Evolutionary conservation across 345 rosid genomes (phyloP), one percentile per base, ranked within the genome.

Genomic region (Pistacia vera): DNA sequence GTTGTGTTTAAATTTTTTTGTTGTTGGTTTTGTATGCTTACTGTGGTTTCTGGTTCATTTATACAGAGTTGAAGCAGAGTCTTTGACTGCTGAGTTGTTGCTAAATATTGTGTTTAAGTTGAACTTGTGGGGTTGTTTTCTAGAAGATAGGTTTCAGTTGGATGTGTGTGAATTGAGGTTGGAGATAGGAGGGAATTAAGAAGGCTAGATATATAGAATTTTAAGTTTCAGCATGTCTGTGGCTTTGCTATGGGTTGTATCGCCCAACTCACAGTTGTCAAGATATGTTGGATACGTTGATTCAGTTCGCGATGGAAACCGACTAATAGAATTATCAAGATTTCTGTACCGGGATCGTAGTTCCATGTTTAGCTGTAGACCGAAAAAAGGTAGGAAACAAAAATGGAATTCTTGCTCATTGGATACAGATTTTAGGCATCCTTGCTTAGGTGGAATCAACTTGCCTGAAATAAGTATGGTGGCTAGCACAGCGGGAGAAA

Each of bases 401-500:
- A 79, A 66, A 77, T 25, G 78, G 87, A 70, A 81, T 57, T 54
- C 78, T 10, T 70, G 70, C 57, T 77, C 83, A 18, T 54, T 58
- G 4, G 73, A 66, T 64, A 57, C 72, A 56, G 70, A 75, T 70
- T 68, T 59, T 41, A 44, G 71, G 67, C 57, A 49, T 64, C 9
- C 66, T 54, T 68, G 71, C 57, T 11, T 30, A 61, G 72, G 71
- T 70, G 22, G 82, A 77, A 81, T 70, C 63, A 68, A 58, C 44
- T 28, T 73, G 56, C 78, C 79, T 68, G 81, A 76, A 20, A 74
- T 82, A 63, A 85, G 92, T 78, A 68, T 85, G 80, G 75, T 82
- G 22, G 92, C 94, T 7, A 90, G 86, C 54, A 87, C 89, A 28
- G 75, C 87, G 1, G 93, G 87, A 75, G 95, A 89, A 61, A 79